Evolutionary conservation across 1,139 yeast genomes (phyloP), one percentile per base, ranked within the genome.

Genomic region (Suhomyces bokatorum): DNA sequence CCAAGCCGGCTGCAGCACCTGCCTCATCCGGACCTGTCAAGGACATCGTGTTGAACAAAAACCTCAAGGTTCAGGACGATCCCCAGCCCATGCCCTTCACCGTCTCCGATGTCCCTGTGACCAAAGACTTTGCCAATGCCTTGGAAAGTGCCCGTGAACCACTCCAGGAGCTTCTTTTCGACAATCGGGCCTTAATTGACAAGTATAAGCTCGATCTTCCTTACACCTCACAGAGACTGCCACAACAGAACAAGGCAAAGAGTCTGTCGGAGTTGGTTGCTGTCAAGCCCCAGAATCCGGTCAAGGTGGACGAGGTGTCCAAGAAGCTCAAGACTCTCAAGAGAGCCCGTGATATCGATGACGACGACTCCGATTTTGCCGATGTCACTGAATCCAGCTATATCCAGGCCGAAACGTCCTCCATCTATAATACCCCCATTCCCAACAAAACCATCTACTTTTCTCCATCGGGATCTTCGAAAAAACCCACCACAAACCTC

Each of bases 381-480:
- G 45, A 46, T 6, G 41, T 32, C 35, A 34, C 35, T 17, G 50
- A 50, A 14, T 33, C 32, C 22, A 51, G 54, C 40, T 49, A 40
- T 28, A 40, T 43, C 26, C 47, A 41, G 17, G 47, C 50, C 26
- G 59, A 57, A 29, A 44, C 56, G 2, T 53, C 55, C 9, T 57
- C 63, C 2, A 47, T 52, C 11, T 57, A 55, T 43, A 55, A 59
- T 33, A 64, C 70, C 16, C 71, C 73, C 8, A 58, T 58, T 10
- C 64, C 65, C 3, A 66, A 63, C 43, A 67, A 64, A 42, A 59
- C 70, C 16, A 58, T 64, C 3, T 63, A 55, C 49, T 67, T 66
- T 47, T 66, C 71, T 2, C 70, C 73, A 32, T 56, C 66, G 17
- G 62, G 59, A 6, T 44, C 64, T 14, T 52, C 60, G 17, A 52